phyloP scores from a whole-genome alignment of 2,329 filamentous ascomycete genomes.

The Fusarium guadeloupense region DNA sequence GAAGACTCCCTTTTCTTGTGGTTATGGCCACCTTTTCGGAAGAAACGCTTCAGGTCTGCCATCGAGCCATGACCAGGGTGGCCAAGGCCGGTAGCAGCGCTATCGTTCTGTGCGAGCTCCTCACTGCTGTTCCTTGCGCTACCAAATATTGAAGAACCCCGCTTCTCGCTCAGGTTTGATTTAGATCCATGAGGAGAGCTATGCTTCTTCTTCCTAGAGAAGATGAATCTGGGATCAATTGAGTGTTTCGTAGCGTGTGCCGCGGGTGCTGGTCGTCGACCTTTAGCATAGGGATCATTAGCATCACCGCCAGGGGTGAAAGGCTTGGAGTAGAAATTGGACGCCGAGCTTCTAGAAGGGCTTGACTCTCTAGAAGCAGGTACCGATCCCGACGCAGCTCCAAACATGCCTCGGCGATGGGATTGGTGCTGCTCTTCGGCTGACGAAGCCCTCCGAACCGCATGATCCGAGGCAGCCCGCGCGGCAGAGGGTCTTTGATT shows the following conservation, averaged over 20 bases:
- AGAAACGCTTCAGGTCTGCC: slow-evolving; percentile 96
- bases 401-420: slow-evolving; percentile 66
- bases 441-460: slow-evolving; percentile 54
- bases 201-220: slow-evolving; percentile 77
- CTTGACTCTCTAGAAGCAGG: slow-evolving; percentile 70
- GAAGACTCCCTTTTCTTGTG: slow-evolving; percentile 76
- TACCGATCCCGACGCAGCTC: slow-evolving; percentile 61
- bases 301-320: slow-evolving; percentile 81
- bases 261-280: slow-evolving; percentile 75
- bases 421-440: slow-evolving; percentile 51
- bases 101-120: slow-evolving; percentile 43
- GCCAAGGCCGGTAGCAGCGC: slow-evolving; percentile 33
- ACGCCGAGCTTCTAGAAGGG: slow-evolving; percentile 70
- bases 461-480: slow-evolving; percentile 55
- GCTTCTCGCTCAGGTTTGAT: slow-evolving; percentile 64
- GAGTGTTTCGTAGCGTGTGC: slow-evolving; percentile 68
- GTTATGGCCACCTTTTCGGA: slow-evolving; percentile 77
- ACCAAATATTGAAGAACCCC: slow-evolving; percentile 55
- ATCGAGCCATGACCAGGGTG: slow-evolving; percentile 76
- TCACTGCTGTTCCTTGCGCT: slow-evolving; percentile 51
- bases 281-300: slow-evolving; percentile 89
- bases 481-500: slow-evolving; percentile 53
- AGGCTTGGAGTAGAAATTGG: slow-evolving; percentile 74
- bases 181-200: slow-evolving; percentile 64
- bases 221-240: slow-evolving; percentile 86